Evolutionary conservation across 2,329 filamentous ascomycete genomes (phyloP).

Genomic region (Davidsoniella neocaledoniae): DNA sequence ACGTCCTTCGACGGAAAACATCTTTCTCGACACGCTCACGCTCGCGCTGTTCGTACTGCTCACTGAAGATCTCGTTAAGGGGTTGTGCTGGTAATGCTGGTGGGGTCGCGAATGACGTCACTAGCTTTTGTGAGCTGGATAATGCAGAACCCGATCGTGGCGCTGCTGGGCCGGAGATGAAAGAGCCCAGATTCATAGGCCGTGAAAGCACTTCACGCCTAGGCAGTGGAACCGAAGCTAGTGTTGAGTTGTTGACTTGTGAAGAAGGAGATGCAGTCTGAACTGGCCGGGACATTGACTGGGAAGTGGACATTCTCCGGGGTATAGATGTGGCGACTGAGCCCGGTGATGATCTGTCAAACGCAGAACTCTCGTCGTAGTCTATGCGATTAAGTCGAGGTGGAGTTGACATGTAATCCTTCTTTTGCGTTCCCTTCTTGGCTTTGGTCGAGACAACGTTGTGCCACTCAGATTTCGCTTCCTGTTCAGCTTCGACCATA

Average conservation of each 20-base stretch:
- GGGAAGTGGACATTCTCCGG: background rate
- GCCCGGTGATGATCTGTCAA: background rate
- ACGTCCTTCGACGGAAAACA: conserved; percentile 68
- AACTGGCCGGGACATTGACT: background rate
- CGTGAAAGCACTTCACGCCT: background rate
- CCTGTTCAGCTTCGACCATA: conserved; percentile 8
- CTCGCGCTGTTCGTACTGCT: conserved; percentile 55
- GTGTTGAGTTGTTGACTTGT: background rate
- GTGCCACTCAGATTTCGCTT: conserved; percentile 9
- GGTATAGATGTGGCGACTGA: conserved; percentile 2
- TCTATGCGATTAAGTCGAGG: background rate
- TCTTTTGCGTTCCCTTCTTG: conserved; percentile 1
- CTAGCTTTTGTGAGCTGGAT: conserved; percentile 40
- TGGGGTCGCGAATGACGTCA: conserved; percentile 25
- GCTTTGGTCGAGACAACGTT: conserved; percentile 2
- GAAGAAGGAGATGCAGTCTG: background rate
- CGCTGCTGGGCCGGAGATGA: background rate
- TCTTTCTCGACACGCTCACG: conserved; percentile 61
- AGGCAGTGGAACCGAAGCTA: background rate
- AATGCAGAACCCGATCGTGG: conserved; percentile 17
- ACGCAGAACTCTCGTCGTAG: too few relatives aligned
- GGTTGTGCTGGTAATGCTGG: conserved; percentile 23
- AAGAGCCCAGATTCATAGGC: conserved; percentile 6
- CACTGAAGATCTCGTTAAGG: conserved; percentile 74
- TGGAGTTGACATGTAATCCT: background rate